Evolutionary conservation across 257 asterid species (phyloP), one percentile per base, ranked within the genome.

Genomic region (Nicotiana sylvestris): DNA sequence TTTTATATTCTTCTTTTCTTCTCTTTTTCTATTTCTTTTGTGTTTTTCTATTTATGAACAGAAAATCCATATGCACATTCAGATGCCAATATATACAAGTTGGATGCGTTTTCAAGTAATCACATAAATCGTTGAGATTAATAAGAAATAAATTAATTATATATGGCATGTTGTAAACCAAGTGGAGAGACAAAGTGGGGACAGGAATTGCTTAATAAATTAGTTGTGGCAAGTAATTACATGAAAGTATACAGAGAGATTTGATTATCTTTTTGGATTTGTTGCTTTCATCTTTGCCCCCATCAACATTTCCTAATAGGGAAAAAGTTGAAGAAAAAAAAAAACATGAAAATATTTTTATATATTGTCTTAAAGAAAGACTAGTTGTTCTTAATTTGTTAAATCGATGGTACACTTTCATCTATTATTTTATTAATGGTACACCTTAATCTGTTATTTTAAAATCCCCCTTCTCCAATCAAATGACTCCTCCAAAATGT

Each of bases 181-280:
- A 84, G 77, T 85, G 81, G 88, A 12, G 72, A 57, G 72, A 57
- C 80, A 39, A 78, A 61, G 87, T 81, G 74, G 90, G 89, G 92
- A 68, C 86, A 33, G 51, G 60, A 82, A 85, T 89, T 84, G 89
- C n/a, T 82, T 82, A 81, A 70, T 37, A n/a, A 16, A 84, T 82
- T 78, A 37, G 27, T 77, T 65, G 56, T 66, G 51, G 51, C 21
- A 62, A 74, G 43, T 81, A 64, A 72, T 72, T 35, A 46, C 39
- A 12, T 46, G 12, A 2, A 62, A 43, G 4, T 76, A 49, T 53
- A 80, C 66, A 46, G 33, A 84, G 4, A 25, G 29, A 64, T 30
- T 79, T 29, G 25, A 46, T 83, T 51, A 25, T 69, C 46, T 25
- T 18, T 61, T 37, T 65, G 25, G 49, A 74, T 74, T 72, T 77